Percentiles rank a stretch among this genome's conserved stretches.
Conservation (phyloP, 2,329 filamentous ascomycete genomes). For the Cladorrhinum sp. region DNA sequence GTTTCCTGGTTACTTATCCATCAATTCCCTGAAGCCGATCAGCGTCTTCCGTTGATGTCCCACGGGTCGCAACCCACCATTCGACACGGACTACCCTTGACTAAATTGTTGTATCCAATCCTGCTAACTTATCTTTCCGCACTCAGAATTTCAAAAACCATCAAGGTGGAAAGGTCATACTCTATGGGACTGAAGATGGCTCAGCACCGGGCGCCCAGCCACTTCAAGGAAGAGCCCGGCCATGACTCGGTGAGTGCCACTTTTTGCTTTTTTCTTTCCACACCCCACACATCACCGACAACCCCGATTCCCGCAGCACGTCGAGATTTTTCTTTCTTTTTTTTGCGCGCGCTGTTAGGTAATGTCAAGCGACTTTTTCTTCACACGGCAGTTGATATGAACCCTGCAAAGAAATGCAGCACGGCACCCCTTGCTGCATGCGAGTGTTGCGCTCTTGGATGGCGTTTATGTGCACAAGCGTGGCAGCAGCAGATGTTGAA, state of each 20-base stretch:
- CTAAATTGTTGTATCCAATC: background rate
- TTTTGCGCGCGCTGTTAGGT: slow-evolving; percentile 4
- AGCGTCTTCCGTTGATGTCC: background rate
- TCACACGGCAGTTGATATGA: slow-evolving; percentile 10
- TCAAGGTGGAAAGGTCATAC: slow-evolving; percentile 3
- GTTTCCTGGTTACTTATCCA: slow-evolving; percentile 2
- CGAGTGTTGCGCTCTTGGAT: slow-evolving; percentile 2
- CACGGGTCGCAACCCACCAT: background rate
- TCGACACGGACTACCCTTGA: background rate
- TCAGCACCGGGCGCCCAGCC: slow-evolving; percentile 41
- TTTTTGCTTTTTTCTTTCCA: slow-evolving; percentile 22
- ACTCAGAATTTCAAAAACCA: background rate
- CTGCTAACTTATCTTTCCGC: slow-evolving; percentile 6
- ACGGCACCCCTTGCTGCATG: background rate
- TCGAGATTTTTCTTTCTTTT: background rate
- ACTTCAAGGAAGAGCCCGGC: slow-evolving; percentile 43
- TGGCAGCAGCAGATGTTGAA: slow-evolving; percentile 1
- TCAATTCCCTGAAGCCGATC: slow-evolving; percentile 2
- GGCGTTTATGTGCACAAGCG: slow-evolving; percentile 13
- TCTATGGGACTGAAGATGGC: slow-evolving; percentile 46
- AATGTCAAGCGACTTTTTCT: slow-evolving; percentile 9
- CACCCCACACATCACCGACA: slow-evolving; percentile 17
- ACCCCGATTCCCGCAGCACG: slow-evolving; percentile 18
- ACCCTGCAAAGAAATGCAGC: background rate
- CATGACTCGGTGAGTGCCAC: slow-evolving; percentile 40